Evolutionary conservation across 768 basidiomycete genomes (phyloP).

Genomic region (Suillus variegatus): DNA sequence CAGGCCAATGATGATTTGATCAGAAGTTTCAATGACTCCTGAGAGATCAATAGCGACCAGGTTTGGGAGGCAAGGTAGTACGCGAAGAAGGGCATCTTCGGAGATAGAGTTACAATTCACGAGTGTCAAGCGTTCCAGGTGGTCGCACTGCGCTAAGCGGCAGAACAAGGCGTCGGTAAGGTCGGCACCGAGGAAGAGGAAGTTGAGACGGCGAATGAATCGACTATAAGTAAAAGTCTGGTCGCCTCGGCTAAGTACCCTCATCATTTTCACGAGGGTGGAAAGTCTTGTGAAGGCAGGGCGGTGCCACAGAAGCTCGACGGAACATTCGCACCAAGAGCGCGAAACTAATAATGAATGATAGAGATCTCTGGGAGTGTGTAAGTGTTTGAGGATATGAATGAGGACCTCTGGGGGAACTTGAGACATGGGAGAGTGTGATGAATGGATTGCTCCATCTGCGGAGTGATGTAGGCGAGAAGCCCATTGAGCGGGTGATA

Average conservation of each 20-base stretch:
- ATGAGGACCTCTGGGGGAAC: constrained; percentile 93
- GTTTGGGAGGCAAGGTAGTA: constrained; percentile 71
- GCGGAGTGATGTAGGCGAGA: constrained; percentile 31
- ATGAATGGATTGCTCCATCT: constrained; percentile 32
- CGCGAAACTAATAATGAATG: constrained; percentile 79
- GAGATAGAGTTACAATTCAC: constrained; percentile 75
- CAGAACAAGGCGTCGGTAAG: constrained; percentile 76
- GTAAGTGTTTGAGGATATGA: constrained; percentile 85
- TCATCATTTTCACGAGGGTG: constrained; percentile 78
- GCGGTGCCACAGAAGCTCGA: constrained; percentile 93
- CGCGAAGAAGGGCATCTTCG: constrained; percentile 58
- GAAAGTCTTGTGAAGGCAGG: constrained; percentile 71
- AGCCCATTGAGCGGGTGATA: constrained; percentile 71
- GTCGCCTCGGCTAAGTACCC: constrained; percentile 59
- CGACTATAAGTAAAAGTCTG: constrained; percentile 85
- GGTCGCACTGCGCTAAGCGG: constrained; percentile 70
- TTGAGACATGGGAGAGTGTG: constrained; percentile 58
- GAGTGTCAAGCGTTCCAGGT: constrained; percentile 87
- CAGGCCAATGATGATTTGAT: constrained; percentile 70
- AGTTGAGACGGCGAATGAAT: constrained; percentile 91
- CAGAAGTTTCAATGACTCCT: constrained; percentile 66
- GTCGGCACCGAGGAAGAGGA: constrained; percentile 66
- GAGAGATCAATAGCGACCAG: constrained; percentile 87
- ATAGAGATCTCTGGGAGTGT: constrained; percentile 72
- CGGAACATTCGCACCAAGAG: constrained; percentile 94